Evolutionary conservation across 2,329 filamentous ascomycete species (phyloP).

Genomic region (Hypoxylon sp.): DNA sequence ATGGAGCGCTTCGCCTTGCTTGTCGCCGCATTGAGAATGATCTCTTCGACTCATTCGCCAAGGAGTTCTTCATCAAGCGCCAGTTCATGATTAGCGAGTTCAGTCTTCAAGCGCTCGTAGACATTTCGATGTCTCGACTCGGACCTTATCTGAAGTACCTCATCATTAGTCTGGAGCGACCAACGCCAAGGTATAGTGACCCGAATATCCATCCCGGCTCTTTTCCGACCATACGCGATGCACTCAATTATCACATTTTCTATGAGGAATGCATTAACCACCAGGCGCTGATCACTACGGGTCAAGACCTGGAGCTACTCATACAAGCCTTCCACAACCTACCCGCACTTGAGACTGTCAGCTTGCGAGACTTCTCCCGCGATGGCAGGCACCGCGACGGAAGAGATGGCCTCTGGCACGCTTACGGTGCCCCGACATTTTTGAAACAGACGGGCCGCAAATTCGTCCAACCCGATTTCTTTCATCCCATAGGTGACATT

Average conservation of each 20-base stretch:
- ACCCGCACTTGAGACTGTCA: constrained; percentile 68
- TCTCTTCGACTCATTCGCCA: constrained; percentile 69
- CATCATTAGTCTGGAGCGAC: constrained; percentile 63
- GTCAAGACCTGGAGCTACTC: constrained; percentile 68
- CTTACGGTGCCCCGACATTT: constrained; percentile 66
- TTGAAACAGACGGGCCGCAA: constrained; percentile 54
- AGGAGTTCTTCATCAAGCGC: constrained; percentile 75
- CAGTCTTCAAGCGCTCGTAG: constrained; percentile 65
- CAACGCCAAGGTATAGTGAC: not conserved
- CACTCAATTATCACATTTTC: constrained; percentile 47
- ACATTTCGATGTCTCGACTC: constrained; percentile 65
- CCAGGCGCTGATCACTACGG: constrained; percentile 58
- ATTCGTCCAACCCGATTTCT: constrained; percentile 21
- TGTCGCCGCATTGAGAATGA: constrained; percentile 69
- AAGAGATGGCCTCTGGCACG: constrained; percentile 62
- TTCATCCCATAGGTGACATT: not conserved
- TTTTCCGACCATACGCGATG: constrained; percentile 45
- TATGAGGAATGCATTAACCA: constrained; percentile 52
- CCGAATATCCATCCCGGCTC: not conserved
- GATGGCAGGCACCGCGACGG: constrained; percentile 66
- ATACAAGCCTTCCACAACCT: constrained; percentile 70
- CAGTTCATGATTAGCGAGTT: constrained; percentile 75
- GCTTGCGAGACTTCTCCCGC: constrained; percentile 72
- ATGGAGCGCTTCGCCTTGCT: constrained; percentile 67
- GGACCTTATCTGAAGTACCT: constrained; percentile 60